These are phyloP conservation scores for Hypoxylon rickii DNA, from an alignment of 495 filamentous ascomycete species.

Conservation along the genomic window DNA sequence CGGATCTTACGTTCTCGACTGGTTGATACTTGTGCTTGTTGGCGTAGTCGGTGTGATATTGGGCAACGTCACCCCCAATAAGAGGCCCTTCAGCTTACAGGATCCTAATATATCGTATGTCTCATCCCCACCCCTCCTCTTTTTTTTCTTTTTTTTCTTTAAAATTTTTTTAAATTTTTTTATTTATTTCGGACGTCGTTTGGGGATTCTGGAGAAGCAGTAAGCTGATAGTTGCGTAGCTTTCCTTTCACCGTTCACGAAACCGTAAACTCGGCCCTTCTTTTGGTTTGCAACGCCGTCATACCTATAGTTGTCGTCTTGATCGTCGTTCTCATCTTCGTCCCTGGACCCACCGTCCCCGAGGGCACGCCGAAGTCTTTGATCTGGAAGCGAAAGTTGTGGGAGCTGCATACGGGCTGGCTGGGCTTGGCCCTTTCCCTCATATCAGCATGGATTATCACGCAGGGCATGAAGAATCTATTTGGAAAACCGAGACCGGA, in stretches of 20 bases:
- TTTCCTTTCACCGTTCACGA: slow-evolving; percentile 79
- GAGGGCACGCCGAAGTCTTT: slow-evolving; percentile 66
- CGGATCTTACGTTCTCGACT: slow-evolving; percentile 53
- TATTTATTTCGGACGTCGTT: too few species aligned
- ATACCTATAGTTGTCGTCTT: slow-evolving; percentile 69
- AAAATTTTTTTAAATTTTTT: too few species aligned
- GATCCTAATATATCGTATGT: slow-evolving; percentile 53
- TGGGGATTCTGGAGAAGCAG: too few species aligned
- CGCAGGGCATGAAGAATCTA: slow-evolving; percentile 81
- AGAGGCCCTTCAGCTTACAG: slow-evolving; percentile 55
- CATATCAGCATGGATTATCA: slow-evolving; percentile 73
- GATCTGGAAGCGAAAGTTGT: slow-evolving; percentile 73
- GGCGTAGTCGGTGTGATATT: slow-evolving; percentile 50
- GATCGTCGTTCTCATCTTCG: slow-evolving; percentile 71
- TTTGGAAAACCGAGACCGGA: slow-evolving; percentile 87
- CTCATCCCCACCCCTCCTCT: neutral
- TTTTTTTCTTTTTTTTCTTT: too few species aligned
- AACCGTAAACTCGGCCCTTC: slow-evolving; percentile 65
- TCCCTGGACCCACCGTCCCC: slow-evolving; percentile 65
- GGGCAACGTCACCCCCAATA: slow-evolving; percentile 59
- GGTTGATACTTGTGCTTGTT: slow-evolving; percentile 47
- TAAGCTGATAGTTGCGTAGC: slow-evolving; percentile 61
- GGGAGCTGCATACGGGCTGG: slow-evolving; percentile 83
- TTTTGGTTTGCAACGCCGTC: slow-evolving; percentile 59
- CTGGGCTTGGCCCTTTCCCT: slow-evolving; percentile 73